Base-by-base conservation (phyloP, 1,284 basidiomycete species). In the Flammula alnicola region DNA sequence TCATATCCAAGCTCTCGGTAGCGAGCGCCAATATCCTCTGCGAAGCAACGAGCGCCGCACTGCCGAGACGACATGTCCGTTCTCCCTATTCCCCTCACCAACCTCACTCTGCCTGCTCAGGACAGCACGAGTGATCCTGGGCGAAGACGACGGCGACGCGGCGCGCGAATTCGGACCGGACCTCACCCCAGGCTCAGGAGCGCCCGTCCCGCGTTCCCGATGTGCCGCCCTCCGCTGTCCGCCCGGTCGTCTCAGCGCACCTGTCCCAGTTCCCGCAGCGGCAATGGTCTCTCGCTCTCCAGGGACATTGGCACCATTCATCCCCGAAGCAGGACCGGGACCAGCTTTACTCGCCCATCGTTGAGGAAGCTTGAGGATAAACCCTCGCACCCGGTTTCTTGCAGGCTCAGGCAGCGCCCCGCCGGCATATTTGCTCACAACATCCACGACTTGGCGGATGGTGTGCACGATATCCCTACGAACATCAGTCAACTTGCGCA, bases 1-100 rank as follows among this genome's bases (percentile, higher is more conserved):
- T 84, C 87, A 95, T 95, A 63, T 95, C 93, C 66, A 96, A 67
- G 63, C 90, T 92, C 73, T 96, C 94, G 19, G 89, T 91, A 14
- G 93, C 92, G 8, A 96, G 81, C 8, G 86, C 86, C 59, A 96
- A 64, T 29, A 96, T 86, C 41, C 88, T 75, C 64, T 91, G 88
- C 8, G 93, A 91, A 11, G 93, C 89, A 20, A 83, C 76, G 1
- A 80, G 78, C 7, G 87, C 86, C 1, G 80, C 71, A 35, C 78
- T 71, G 78, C 78, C 1, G 81, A 79, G 9, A 81, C 72, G 10
- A 43, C 38, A 17, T 43, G 46, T 23, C 45, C 39, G 12, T n/a
- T 31, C 25, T 33, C 40, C 33, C 20, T 37, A 50, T 45, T 49
- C 44, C 4, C 29, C 30, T 49, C 44, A 9, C 29, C 30, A 50